phyloP scores from a whole-genome alignment of 1,139 yeast species.

The Arxiozyma bovina region DNA sequence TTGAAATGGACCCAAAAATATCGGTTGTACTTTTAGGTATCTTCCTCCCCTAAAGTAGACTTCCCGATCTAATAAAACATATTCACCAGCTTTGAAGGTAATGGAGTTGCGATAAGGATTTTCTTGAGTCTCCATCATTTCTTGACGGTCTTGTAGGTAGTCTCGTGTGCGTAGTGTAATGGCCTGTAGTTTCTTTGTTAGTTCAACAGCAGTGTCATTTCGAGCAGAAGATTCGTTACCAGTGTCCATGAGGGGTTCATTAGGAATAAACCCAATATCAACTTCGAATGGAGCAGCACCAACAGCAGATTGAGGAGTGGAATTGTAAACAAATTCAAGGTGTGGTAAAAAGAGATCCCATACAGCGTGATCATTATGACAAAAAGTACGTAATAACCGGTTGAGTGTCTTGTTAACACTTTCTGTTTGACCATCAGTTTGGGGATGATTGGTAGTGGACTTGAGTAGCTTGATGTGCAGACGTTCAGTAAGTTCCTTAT shows the following conservation, averaged over 20 bases:
- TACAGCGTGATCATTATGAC: slow-evolving; percentile 5
- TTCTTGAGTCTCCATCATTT: slow-evolving; percentile 3
- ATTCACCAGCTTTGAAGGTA: slow-evolving; percentile 92
- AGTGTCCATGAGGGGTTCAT: slow-evolving; percentile 4
- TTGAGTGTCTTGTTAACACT: slow-evolving; percentile 14
- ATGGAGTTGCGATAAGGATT: slow-evolving; percentile 67
- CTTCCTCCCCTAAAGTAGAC: slow-evolving; percentile 7
- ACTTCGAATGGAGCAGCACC: slow-evolving; percentile 9
- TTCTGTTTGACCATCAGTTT: slow-evolving; percentile 9
- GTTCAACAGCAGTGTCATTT: neutral
- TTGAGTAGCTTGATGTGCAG: slow-evolving; percentile 11
- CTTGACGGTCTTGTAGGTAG: slow-evolving; percentile 4
- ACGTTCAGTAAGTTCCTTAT: slow-evolving; percentile 9
- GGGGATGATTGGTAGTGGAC: slow-evolving; percentile 21
- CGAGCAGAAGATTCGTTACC: neutral
- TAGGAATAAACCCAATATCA: slow-evolving; percentile 11
- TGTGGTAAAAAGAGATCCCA: slow-evolving; percentile 8
- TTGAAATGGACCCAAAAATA: slow-evolving; percentile 11
- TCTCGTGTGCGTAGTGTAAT: neutral
- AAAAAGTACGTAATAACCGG: slow-evolving; percentile 10
- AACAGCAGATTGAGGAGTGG: slow-evolving; percentile 2
- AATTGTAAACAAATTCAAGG: slow-evolving; percentile 7
- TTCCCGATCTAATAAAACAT: slow-evolving; percentile 33
- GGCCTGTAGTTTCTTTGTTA: neutral
- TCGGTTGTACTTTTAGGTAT: slow-evolving; percentile 10